Conservation (phyloP, 2,329 filamentous ascomycete genomes). For the Fusarium virguliforme region DNA sequence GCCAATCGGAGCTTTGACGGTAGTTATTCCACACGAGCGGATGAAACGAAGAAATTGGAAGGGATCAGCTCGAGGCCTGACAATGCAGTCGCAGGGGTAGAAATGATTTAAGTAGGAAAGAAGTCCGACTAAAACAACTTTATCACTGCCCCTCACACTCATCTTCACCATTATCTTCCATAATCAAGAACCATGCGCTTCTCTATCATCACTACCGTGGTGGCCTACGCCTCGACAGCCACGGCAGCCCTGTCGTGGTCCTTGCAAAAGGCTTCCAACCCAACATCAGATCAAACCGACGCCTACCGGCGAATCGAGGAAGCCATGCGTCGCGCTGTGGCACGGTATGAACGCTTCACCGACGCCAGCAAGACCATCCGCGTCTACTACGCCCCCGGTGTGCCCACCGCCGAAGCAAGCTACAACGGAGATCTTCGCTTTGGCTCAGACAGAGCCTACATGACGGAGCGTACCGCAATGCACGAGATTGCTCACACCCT, state of each 20-base stretch:
- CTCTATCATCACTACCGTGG: constrained; percentile 50
- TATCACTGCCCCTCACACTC: neutral
- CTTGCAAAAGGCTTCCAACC: constrained; percentile 58
- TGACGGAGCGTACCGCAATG: constrained; percentile 66
- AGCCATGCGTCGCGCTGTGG: constrained; percentile 60
- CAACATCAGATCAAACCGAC: constrained; percentile 60
- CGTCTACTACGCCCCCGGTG: constrained; percentile 61
- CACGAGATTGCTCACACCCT: constrained; percentile 66
- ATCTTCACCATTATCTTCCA: neutral
- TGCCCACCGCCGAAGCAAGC: constrained; percentile 64
- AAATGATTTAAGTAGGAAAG: constrained; percentile 10
- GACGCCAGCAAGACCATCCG: constrained; percentile 58
- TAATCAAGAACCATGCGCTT: constrained; percentile 54
- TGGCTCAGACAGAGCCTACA: constrained; percentile 62
- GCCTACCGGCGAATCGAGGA: constrained; percentile 62
- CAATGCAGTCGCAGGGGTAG: constrained; percentile 23
- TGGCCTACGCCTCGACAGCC: constrained; percentile 53
- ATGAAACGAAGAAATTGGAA: constrained; percentile 29
- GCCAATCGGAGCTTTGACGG: constrained; percentile 20
- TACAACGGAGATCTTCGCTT: constrained; percentile 65
- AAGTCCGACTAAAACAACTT: neutral
- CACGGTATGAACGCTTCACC: constrained; percentile 58
- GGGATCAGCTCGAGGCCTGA: constrained; percentile 13
- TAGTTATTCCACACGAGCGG: constrained; percentile 16
- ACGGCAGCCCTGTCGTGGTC: constrained; percentile 60